phyloP scores from a whole-genome alignment of 192 early-diverging fungal species.

The Coemansia sp. region DNA sequence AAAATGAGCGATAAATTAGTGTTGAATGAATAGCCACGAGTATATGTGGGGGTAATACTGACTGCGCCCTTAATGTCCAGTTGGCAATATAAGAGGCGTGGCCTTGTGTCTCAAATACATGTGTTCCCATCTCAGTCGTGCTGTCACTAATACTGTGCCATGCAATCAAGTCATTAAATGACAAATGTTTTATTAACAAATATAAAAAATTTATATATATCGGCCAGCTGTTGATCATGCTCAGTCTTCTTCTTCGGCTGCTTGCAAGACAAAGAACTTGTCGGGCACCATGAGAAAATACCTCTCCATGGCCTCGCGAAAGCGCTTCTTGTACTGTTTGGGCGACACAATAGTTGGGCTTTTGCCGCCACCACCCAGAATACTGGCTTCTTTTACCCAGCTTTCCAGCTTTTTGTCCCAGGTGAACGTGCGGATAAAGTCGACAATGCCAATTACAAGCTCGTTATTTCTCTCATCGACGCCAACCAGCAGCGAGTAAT shows the following conservation, averaged over 20 bases:
- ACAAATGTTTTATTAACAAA: not conserved
- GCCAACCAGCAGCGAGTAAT: conserved; percentile 95
- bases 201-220: not conserved
- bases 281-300: conserved; percentile 89
- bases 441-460: conserved; percentile 97
- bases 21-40: not conserved
- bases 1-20: not conserved
- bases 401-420: conserved; percentile 99
- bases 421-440: conserved; percentile 97
- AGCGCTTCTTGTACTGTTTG: conserved; percentile 89
- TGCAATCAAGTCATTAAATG: not conserved
- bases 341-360: conserved; percentile 97
- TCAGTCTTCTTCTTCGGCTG: conserved; percentile 24
- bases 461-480: conserved; percentile 86
- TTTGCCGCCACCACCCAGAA: conserved; percentile 88
- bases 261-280: conserved; percentile 51
- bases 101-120: not conserved
- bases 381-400: conserved; percentile 95
- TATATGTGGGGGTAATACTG: not conserved
- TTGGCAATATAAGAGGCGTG: not conserved
- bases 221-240: not conserved
- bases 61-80: not conserved
- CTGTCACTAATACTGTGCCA: not conserved
- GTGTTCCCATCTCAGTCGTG: not conserved
- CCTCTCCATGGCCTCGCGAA: conserved; percentile 91